Evolutionary conservation across 441 rosid genomes (phyloP).

Genomic region (Pelargonium myrrhifolium): DNA sequence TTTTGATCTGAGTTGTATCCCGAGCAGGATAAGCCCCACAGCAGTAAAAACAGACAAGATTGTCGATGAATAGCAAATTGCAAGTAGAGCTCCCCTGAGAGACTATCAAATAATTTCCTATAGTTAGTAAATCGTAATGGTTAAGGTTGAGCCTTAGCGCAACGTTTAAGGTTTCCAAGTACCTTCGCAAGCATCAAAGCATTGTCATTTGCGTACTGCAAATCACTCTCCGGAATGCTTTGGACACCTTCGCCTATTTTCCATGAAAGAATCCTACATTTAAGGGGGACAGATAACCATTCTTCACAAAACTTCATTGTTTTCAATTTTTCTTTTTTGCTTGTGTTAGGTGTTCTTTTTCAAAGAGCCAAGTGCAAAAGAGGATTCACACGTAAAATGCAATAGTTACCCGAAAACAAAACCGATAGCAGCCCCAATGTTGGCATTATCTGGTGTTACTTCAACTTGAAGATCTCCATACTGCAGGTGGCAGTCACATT

Average conservation of each 20-base stretch:
- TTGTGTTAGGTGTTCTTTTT: background rate
- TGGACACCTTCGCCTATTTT: slow-evolving; percentile 67
- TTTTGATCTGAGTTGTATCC: slow-evolving; percentile 52
- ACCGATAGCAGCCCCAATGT: slow-evolving; percentile 63
- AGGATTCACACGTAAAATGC: slow-evolving; percentile 11
- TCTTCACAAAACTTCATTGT: background rate
- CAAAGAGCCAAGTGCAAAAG: background rate
- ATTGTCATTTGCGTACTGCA: slow-evolving; percentile 85
- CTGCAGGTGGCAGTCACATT: slow-evolving; percentile 33
- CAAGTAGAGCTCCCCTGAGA: slow-evolving; percentile 64
- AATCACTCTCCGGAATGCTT: slow-evolving; percentile 66
- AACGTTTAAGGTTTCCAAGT: slow-evolving; percentile 9
- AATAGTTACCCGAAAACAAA: slow-evolving; percentile 60
- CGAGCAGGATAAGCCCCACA: slow-evolving; percentile 58
- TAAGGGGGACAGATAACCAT: background rate
- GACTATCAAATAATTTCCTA: slow-evolving; percentile 41
- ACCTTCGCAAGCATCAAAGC: slow-evolving; percentile 80
- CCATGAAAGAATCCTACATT: slow-evolving; percentile 74
- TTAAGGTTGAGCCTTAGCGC: no score
- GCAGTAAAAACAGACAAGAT: slow-evolving; percentile 51
- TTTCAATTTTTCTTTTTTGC: no score
- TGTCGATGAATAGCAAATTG: slow-evolving; percentile 49
- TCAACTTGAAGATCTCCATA: slow-evolving; percentile 91
- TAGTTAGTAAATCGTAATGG: slow-evolving; percentile 5
- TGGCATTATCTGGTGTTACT: slow-evolving; percentile 62